These are phyloP conservation scores for Porodaedalea pini DNA, from an alignment of 1,284 basidiomycete species.

Conservation along the genomic window DNA sequence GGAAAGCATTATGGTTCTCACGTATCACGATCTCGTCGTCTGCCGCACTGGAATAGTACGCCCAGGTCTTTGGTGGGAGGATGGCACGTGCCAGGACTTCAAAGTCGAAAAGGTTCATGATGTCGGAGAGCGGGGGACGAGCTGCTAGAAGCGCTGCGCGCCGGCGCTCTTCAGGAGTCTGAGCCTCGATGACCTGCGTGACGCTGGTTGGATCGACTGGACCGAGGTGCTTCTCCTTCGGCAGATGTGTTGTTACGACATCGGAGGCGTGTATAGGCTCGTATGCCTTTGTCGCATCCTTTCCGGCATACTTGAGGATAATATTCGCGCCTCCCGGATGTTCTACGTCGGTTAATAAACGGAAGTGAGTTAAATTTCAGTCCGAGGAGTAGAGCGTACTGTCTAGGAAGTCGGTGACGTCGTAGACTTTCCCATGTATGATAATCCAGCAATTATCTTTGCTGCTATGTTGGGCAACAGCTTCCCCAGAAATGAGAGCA, in stretches of 20 bases:
- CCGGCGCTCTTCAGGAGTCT: constrained; percentile 39
- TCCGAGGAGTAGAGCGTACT: constrained; percentile 42
- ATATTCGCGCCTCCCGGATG: constrained; percentile 47
- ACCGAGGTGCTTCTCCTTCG: constrained; percentile 49
- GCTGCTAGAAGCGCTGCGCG: constrained; percentile 37
- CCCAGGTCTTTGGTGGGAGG: constrained; percentile 58
- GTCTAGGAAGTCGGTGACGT: constrained; percentile 66
- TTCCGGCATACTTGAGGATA: constrained; percentile 69
- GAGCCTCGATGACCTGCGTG: constrained; percentile 40
- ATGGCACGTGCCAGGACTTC: constrained; percentile 54
- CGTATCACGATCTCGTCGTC: constrained; percentile 67
- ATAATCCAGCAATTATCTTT: constrained; percentile 66
- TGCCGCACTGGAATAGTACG: constrained; percentile 62
- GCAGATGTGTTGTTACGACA: constrained; percentile 59
- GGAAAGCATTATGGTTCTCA: constrained; percentile 66
- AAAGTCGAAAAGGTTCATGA: constrained; percentile 71
- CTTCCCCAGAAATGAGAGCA: constrained; percentile 9
- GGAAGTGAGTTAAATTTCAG: constrained; percentile 3
- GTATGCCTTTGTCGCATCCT: constrained; percentile 70
- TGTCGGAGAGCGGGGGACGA: constrained; percentile 53
- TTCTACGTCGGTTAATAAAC: constrained; percentile 8
- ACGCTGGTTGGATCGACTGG: constrained; percentile 46
- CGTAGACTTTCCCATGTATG: constrained; percentile 69
- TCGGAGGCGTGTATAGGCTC: constrained; percentile 64
- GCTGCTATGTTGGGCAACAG: constrained; percentile 43